Evolutionary conservation across 352 stramenopile species (phyloP), one percentile per base, ranked within the genome.

Genomic region (Thalassiosira mediterranea): DNA sequence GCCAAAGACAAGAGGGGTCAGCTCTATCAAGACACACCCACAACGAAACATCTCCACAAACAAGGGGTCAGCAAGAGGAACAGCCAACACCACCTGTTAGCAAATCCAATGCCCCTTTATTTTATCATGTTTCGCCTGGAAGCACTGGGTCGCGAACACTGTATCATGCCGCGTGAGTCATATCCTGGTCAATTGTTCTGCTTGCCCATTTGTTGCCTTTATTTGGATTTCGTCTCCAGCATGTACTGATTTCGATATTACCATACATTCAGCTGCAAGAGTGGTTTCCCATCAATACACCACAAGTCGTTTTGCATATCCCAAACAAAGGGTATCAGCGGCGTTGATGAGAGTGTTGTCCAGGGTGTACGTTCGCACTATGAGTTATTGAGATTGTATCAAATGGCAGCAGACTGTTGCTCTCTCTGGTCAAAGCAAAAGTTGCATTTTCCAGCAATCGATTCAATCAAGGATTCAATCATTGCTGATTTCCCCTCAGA

Each of bases 291-390:
- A 65, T 82, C 73, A 1, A 54, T 82, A 3, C 73, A 82, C 72
- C 73, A 82, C 65, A 82, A 82, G 72, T 82, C 73, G 44, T 82
- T 77, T 31, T 82, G 73, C 32, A 76, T 77, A 38, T 76, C 73
- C 0, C 48, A 13, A 23, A 37, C 25, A 48, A 59, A 49, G 37
- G 73, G 73, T 32, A 72, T 82, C 3, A 21, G 48, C n/a, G 46
- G 53, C 23, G 65, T 82, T 11, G 13, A 31, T 3, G 19, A 51
- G 3, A 52, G n/a, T 38, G 66, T 76, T 3, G 65, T 76, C 15
- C 15, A 32, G n/a, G 73, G 73, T 34, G 65, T 73, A 10, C 51
- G 65, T 37, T 57, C 73, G n/a, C 73, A 82, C 48, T 76, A 42
- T 52, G 58, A 76, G 48, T 11, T 82, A 2, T 66, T 82, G 37